These are phyloP conservation scores for Acaromyces ingoldii DNA, from an alignment of 1,284 basidiomycete genomes.

Conservation along the genomic window DNA sequence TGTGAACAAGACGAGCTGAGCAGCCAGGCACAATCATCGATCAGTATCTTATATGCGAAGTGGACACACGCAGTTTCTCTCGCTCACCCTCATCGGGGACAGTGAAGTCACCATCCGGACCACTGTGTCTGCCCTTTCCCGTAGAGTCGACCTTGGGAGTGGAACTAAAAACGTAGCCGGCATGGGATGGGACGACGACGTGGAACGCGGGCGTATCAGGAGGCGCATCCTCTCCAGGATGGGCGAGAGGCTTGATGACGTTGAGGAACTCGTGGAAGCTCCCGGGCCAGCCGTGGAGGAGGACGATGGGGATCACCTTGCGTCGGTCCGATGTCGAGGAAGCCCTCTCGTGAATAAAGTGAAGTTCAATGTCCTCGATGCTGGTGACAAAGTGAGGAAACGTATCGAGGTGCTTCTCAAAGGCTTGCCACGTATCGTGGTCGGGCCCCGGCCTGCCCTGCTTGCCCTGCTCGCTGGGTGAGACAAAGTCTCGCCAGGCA, in stretches of 20 bases:
- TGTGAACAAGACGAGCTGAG: conserved; percentile 26
- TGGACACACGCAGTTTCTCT: too few relatives aligned
- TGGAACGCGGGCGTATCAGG: conserved; percentile 31
- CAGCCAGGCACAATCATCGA: too few relatives aligned
- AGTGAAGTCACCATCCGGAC: conserved; percentile 5
- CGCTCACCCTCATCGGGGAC: not conserved
- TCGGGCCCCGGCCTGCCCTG: conserved; percentile 17
- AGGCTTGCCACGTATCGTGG: conserved; percentile 26
- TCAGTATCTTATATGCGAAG: too few relatives aligned
- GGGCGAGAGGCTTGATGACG: conserved; percentile 39
- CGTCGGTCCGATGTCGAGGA: conserved; percentile 10
- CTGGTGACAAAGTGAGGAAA: conserved; percentile 22
- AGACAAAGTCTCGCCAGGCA: conserved; percentile 4
- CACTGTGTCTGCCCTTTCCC: not conserved
- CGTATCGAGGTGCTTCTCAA: conserved; percentile 5
- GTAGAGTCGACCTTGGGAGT: conserved; percentile 2
- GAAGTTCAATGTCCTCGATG: conserved; percentile 40
- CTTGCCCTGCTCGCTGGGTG: not conserved
- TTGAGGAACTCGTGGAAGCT: conserved; percentile 45
- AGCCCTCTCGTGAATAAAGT: conserved; percentile 44
- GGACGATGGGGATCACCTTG: conserved; percentile 48
- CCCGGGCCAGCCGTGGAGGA: conserved; percentile 50
- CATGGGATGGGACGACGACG: conserved; percentile 45
- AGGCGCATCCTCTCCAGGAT: conserved; percentile 24
- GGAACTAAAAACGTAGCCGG: conserved; percentile 41